phyloP scores from a whole-genome alignment of 129 eudicot species.

The Pseudognaphalium luteoalbum region DNA sequence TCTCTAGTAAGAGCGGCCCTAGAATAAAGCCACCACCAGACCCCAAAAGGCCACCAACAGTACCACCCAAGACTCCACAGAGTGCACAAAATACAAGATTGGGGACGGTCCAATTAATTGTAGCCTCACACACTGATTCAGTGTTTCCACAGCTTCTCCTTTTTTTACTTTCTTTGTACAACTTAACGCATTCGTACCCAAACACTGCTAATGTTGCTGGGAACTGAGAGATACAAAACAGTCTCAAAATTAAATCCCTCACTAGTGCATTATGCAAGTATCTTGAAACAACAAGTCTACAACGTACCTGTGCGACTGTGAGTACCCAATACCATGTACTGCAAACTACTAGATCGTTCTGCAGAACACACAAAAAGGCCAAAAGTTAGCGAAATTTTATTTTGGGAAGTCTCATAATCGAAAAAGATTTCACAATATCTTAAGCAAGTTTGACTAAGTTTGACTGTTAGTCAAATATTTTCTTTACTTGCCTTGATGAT shows the following conservation, averaged over 20 bases:
- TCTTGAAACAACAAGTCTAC: not conserved
- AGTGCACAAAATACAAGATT: conserved; percentile 79
- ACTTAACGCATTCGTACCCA: conserved; percentile 62
- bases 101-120: conserved; percentile 70
- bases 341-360: conserved; percentile 71
- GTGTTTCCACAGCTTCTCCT: conserved; percentile 56
- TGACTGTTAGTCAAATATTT: not conserved
- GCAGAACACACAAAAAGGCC: conserved; percentile 30
- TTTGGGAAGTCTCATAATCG: no score
- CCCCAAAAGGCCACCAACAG: conserved; percentile 93
- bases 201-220: conserved; percentile 84
- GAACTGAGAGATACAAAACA: conserved; percentile 40
- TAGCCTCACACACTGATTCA: conserved; percentile 77
- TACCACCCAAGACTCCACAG: conserved; percentile 88
- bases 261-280: not conserved
- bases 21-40: conserved; percentile 98
- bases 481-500: conserved; percentile 66
- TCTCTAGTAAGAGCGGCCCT: conserved; percentile 89
- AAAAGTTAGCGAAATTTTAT: not conserved
- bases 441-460: no score
- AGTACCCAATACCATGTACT: conserved; percentile 86
- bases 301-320: conserved; percentile 68
- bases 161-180: conserved; percentile 67
- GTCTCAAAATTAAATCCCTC: not conserved
- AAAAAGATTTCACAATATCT: no score